Percentiles rank a stretch among this genome's conserved stretches.
phyloP scores from a whole-genome alignment of 345 rosid genomes.

The Acer yangbiense region DNA sequence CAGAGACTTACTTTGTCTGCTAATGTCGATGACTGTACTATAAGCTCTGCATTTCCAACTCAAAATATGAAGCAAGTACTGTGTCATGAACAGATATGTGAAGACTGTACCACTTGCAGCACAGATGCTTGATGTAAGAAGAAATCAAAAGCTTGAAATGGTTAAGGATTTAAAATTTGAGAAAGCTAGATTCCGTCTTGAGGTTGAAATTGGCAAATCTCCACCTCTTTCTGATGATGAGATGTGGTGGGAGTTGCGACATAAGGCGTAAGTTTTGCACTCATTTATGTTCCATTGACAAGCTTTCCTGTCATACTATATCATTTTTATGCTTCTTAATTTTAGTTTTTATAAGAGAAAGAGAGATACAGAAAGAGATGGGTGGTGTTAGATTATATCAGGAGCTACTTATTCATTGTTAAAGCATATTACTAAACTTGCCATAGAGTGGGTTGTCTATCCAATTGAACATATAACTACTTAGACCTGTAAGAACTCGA shows the following conservation, averaged over 20 bases:
- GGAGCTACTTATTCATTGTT: neutral
- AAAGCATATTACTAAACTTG: neutral
- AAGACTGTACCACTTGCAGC: slow-evolving; percentile 97
- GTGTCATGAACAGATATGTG: slow-evolving; percentile 60
- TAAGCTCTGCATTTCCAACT: slow-evolving; percentile 3
- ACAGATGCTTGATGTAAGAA: slow-evolving; percentile 77
- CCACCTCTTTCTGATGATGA: slow-evolving; percentile 96
- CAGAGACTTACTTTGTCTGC: neutral
- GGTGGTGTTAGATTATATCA: neutral
- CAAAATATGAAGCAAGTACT: neutral
- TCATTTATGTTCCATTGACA: slow-evolving; percentile 1
- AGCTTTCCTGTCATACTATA: neutral
- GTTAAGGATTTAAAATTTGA: slow-evolving; percentile 72
- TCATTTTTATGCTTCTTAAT: neutral
- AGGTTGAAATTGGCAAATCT: slow-evolving; percentile 92
- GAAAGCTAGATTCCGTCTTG: slow-evolving; percentile 73
- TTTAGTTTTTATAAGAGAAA: neutral
- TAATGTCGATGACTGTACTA: neutral
- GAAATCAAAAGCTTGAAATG: slow-evolving; percentile 83
- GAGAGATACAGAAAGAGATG: neutral
- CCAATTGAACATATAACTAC: neutral
- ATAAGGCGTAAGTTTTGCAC: slow-evolving; percentile 71
- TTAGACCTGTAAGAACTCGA: neutral
- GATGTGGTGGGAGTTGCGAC: slow-evolving; percentile 84
- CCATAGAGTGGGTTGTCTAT: neutral